phyloP scores from a whole-genome alignment of 768 basidiomycete species.

The Boletales sp. region DNA sequence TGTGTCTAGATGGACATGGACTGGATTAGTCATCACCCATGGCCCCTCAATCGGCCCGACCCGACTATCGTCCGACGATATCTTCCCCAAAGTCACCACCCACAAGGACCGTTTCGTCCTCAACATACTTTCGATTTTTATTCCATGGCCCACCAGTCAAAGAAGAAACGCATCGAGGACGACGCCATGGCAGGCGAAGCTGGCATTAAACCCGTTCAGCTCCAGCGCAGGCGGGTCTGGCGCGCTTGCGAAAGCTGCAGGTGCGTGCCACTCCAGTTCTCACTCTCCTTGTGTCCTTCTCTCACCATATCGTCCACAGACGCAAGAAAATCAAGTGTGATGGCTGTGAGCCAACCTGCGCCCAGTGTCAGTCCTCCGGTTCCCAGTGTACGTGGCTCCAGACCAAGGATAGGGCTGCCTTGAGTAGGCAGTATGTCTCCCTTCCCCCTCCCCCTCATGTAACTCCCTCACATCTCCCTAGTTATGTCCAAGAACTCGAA shows the following conservation, averaged over 20 bases:
- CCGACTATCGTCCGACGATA: slow-evolving; percentile 33
- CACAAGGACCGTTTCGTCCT: slow-evolving; percentile 16
- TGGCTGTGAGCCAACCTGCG: slow-evolving; percentile 81
- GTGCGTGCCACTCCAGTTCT: slow-evolving; percentile 38
- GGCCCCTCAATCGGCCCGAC: slow-evolving; percentile 32
- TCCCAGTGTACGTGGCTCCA: slow-evolving; percentile 87
- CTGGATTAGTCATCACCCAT: slow-evolving; percentile 32
- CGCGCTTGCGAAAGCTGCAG: slow-evolving; percentile 88
- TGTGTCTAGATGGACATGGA: slow-evolving; percentile 24
- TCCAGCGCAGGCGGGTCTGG: slow-evolving; percentile 82
- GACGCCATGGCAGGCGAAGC: slow-evolving; percentile 45
- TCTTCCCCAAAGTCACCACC: slow-evolving; percentile 25
- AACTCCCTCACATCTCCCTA: slow-evolving; percentile 30
- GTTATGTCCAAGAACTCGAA: slow-evolving; percentile 91
- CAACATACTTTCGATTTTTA: slow-evolving; percentile 34
- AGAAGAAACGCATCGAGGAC: slow-evolving; percentile 78
- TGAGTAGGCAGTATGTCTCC: slow-evolving; percentile 78
- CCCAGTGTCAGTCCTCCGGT: slow-evolving; percentile 71
- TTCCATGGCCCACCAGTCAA: slow-evolving; percentile 52
- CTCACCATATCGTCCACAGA: slow-evolving; percentile 37
- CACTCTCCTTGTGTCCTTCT: slow-evolving; percentile 11
- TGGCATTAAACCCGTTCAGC: slow-evolving; percentile 67
- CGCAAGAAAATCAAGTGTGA: slow-evolving; percentile 95
- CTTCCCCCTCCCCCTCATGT: not conserved
- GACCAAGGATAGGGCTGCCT: slow-evolving; percentile 85